phyloP scores from a whole-genome alignment of 305 asterid genomes.

The Ilex paraguariensis region DNA sequence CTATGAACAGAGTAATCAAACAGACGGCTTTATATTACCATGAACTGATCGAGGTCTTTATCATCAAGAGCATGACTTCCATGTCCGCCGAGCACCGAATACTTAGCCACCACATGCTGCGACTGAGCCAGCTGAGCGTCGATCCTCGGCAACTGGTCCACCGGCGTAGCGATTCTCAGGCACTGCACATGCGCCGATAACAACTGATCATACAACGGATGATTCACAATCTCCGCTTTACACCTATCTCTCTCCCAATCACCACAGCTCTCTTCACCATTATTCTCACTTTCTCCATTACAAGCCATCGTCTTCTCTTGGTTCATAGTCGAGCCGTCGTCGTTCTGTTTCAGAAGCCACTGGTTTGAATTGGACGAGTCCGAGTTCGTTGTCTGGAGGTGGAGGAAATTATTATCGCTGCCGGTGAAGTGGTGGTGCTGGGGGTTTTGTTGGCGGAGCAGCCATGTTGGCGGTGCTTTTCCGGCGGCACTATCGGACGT shows the following conservation, averaged over 20 bases:
- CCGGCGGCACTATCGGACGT: constrained; percentile 39
- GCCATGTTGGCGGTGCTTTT: constrained; percentile 29
- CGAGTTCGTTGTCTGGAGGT: not conserved
- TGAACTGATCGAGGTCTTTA: constrained; percentile 84
- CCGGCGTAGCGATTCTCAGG: constrained; percentile 93
- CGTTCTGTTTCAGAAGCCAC: constrained; percentile 14
- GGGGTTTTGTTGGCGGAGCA: not conserved
- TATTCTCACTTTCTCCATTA: constrained; percentile 2
- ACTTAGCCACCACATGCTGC: constrained; percentile 81
- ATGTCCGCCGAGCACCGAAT: constrained; percentile 55
- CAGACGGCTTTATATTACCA: constrained; percentile 31
- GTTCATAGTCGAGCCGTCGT: constrained; percentile 22
- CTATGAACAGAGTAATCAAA: no score
- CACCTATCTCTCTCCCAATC: constrained; percentile 81
- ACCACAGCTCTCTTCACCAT: constrained; percentile 11
- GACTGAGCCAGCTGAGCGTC: constrained; percentile 92
- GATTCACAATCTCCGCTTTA: constrained; percentile 77
- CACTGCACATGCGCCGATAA: constrained; percentile 91
- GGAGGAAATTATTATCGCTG: not conserved
- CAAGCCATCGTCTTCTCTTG: constrained; percentile 8
- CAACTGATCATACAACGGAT: constrained; percentile 81
- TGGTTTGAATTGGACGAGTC: not conserved
- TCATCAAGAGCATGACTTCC: constrained; percentile 54
- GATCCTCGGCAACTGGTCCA: constrained; percentile 90
- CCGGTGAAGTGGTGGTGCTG: not conserved